A percentile compares a stretch with the other conserved stretches of the same genome.
Evolutionary conservation across 805 yeast species (phyloP).

Genomic region (Candida arabinofermentans): DNA sequence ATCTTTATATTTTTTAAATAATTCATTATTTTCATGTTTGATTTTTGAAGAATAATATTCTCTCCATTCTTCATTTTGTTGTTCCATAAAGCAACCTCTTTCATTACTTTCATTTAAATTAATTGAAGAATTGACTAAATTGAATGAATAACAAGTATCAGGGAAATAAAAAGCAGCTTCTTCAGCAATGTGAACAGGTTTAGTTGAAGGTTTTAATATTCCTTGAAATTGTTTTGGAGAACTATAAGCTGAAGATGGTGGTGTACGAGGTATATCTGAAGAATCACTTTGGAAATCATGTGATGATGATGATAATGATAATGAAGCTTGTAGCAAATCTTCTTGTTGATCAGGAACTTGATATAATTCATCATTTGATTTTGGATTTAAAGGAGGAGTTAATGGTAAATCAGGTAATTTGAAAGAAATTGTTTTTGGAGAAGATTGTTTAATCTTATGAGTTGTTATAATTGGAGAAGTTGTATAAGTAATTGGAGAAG

Average conservation of each 20-base stretch:
- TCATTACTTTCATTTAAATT: constrained; percentile 28
- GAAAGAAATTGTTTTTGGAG: constrained; percentile 23
- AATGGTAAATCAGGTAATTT: constrained; percentile 20
- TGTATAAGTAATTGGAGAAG: constrained; percentile 21
- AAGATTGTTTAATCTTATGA: constrained; percentile 1
- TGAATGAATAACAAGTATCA: constrained; percentile 35
- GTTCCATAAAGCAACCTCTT: constrained; percentile 27
- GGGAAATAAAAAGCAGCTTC: constrained; percentile 28
- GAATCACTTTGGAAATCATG: background rate
- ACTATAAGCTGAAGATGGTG: constrained; percentile 25
- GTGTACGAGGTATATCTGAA: constrained; percentile 16
- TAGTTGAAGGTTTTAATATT: constrained; percentile 16
- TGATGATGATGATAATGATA: no score
- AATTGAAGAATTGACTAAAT: constrained; percentile 21
- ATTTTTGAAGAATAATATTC: constrained; percentile 37
- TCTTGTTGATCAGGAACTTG: constrained; percentile 4
- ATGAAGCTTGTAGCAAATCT: no score
- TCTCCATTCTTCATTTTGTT: constrained; percentile 43
- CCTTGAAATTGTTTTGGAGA: constrained; percentile 21
- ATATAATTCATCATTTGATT: constrained; percentile 16
- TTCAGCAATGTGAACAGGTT: constrained; percentile 13
- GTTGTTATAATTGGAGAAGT: constrained; percentile 1
- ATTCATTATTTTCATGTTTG: constrained; percentile 37
- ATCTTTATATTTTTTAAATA: constrained; percentile 36
- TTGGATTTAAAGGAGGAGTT: constrained; percentile 23